Evolutionary conservation across 2,329 filamentous ascomycete species (phyloP).

Genomic region (Aschersonia sp.): DNA sequence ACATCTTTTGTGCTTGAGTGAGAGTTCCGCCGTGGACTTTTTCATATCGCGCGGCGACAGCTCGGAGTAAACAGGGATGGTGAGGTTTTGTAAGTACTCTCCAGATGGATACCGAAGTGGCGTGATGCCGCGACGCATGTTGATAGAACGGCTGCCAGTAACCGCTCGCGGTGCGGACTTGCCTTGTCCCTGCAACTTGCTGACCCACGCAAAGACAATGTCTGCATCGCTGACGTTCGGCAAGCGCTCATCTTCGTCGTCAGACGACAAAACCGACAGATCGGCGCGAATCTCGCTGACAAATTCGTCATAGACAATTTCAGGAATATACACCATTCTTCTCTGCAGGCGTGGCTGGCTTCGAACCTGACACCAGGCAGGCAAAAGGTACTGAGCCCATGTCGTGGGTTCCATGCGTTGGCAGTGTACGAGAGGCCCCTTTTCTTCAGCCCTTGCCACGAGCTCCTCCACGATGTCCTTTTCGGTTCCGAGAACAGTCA

Average conservation of each 20-base stretch:
- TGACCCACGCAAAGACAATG: conserved; percentile 4
- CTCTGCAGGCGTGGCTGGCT: not conserved
- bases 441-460: conserved; percentile 1
- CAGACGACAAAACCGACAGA: not conserved
- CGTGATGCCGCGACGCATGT: conserved; percentile 3
- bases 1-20: conserved; percentile 3
- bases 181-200: conserved; percentile 3
- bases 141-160: not conserved
- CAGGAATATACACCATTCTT: conserved; percentile 5
- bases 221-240: conserved; percentile 3
- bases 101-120: conserved; percentile 3
- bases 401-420: not conserved
- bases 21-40: not conserved
- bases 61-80: conserved; percentile 1
- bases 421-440: not conserved
- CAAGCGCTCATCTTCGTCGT: not conserved
- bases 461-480: conserved; percentile 2
- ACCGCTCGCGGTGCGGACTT: conserved; percentile 1
- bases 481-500: conserved; percentile 1
- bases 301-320: conserved; percentile 2
- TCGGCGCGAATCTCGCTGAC: conserved; percentile 3
- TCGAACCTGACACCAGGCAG: conserved; percentile 1
- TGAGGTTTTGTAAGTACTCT: conserved; percentile 4
- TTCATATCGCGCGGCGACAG: not conserved
- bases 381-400: not conserved